Evolutionary conservation across 371 early-diverging fungal species (phyloP), one percentile per base, ranked within the genome.

Genomic region (Funneliformis caledonium): DNA sequence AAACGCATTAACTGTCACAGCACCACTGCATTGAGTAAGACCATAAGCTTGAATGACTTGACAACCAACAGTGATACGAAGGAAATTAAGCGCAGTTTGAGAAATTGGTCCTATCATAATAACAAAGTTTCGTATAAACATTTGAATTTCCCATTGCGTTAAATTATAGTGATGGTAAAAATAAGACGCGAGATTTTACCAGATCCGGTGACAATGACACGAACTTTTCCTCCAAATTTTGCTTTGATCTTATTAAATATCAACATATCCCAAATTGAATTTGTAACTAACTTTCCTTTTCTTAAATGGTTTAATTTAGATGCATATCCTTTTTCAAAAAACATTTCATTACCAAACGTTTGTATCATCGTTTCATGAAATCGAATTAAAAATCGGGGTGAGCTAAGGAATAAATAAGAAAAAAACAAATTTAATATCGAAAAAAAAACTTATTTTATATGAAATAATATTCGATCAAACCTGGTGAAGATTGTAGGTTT

Each of bases 161-260:
- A 69, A 69, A n/a, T 43, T 26, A 45, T 7, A 7, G 22, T 69
- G 14, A 1, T n/a, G 22, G 19, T 9, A 69, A 65, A n/a, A 31
- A 64, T 26, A 26, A 26, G 10, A 64, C 14, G n/a, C 12, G 11
- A 11, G 65, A 65, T 65, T 65, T 22, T 47, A 5, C 94, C 94
- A 50, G 87, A 83, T n/a, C 69, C 83, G 12, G 87, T 86, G 31
- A 93, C 80, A 62, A 93, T 86, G 74, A 93, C 80, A 43, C 91
- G 86, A 52, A 99, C 87, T 50, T 92, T 84, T 31, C 98, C 98
- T 67, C 99, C 99, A 80, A 99, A 93, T 37, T 93, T 84, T 56
- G 88, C 90, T 79, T 91, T 87, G 70, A 96, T 88, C 81, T 93
- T 92, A 76, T 87, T 88, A 85, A 97, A 94, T 11, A 95, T 90